These are phyloP conservation scores for Plenodomus lindquistii DNA, from an alignment of 2,329 filamentous ascomycete genomes.

Conservation along the genomic window DNA sequence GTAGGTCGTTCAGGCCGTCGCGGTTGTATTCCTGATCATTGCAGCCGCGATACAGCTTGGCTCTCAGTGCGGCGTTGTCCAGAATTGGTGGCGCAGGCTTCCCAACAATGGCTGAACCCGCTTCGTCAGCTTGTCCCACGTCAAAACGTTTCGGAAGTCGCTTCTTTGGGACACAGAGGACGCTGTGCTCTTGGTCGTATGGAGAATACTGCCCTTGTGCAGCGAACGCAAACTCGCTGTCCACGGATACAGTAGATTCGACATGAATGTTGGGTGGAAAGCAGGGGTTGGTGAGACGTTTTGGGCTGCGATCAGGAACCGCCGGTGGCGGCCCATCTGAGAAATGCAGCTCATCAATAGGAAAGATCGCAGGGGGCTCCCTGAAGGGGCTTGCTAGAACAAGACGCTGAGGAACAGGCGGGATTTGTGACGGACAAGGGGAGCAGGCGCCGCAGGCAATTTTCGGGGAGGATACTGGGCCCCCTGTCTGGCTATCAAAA, in stretches of 20 bases:
- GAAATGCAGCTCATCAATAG: slow-evolving; percentile 19
- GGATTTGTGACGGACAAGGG: slow-evolving; percentile 13
- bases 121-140: slow-evolving; percentile 18
- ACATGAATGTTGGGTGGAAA: slow-evolving; percentile 12
- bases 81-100: slow-evolving; percentile 40
- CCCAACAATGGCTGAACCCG: slow-evolving; percentile 24
- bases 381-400: slow-evolving; percentile 3
- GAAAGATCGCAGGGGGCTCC: slow-evolving; percentile 17
- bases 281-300: slow-evolving; percentile 22
- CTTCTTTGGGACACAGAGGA: slow-evolving; percentile 14
- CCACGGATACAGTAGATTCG: slow-evolving; percentile 15
- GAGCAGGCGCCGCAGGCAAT: slow-evolving; percentile 12
- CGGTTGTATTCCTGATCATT: slow-evolving; percentile 8
- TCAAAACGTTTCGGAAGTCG: slow-evolving; percentile 4
- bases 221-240: slow-evolving; percentile 28
- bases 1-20: slow-evolving; percentile 34
- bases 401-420: slow-evolving; percentile 1
- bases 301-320: slow-evolving; percentile 30
- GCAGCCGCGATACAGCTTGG: slow-evolving; percentile 6
- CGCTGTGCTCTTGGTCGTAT: slow-evolving; percentile 20
- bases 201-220: slow-evolving; percentile 29
- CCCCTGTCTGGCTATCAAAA: slow-evolving; percentile 29
- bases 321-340: slow-evolving; percentile 19
- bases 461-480: slow-evolving; percentile 12
- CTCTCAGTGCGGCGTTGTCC: slow-evolving; percentile 34